Percentiles rank a stretch among this genome's conserved stretches.
phyloP scores from a whole-genome alignment of 2,329 filamentous ascomycete species.

The Ascochyta viciae-villosae region DNA sequence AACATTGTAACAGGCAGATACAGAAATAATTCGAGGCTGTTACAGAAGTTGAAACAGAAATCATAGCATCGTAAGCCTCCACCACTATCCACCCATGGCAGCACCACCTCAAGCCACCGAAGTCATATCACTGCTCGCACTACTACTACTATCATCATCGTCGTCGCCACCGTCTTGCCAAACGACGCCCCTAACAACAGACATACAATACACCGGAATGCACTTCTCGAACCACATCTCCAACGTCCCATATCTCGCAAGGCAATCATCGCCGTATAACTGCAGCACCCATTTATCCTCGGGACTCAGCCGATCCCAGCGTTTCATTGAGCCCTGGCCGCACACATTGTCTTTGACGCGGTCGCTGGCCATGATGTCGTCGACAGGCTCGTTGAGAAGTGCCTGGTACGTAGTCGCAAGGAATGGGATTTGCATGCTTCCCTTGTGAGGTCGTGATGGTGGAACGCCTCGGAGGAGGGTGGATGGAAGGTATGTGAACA shows the following conservation, averaged over 20 bases:
- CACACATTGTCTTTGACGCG: constrained; percentile 19
- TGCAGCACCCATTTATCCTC: constrained; percentile 38
- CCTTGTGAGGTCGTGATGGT: background rate
- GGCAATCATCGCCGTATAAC: constrained; percentile 40
- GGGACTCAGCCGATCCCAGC: constrained; percentile 17
- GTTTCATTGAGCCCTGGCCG: constrained; percentile 14
- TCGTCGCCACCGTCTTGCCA: constrained; percentile 23
- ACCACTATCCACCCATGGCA: background rate
- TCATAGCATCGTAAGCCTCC: background rate
- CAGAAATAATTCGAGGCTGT: no score
- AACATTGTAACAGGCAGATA: no score
- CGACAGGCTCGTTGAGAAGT: constrained; percentile 21
- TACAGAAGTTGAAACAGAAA: background rate
- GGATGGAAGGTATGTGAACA: constrained; percentile 9
- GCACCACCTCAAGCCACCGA: background rate
- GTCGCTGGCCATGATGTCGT: constrained; percentile 9
- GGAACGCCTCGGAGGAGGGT: background rate
- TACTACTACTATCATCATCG: background rate
- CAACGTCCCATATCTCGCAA: constrained; percentile 36
- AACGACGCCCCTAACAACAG: constrained; percentile 22
- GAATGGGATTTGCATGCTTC: background rate
- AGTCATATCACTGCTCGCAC: background rate
- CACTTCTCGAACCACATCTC: constrained; percentile 33
- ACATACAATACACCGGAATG: constrained; percentile 40
- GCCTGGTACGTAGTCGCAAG: constrained; percentile 17